Percentiles rank a stretch among this genome's conserved stretches.
Evolutionary conservation across 23 red algal species (phyloP).

Genomic region (Cyanidiococcus yangmingshanensis): DNA sequence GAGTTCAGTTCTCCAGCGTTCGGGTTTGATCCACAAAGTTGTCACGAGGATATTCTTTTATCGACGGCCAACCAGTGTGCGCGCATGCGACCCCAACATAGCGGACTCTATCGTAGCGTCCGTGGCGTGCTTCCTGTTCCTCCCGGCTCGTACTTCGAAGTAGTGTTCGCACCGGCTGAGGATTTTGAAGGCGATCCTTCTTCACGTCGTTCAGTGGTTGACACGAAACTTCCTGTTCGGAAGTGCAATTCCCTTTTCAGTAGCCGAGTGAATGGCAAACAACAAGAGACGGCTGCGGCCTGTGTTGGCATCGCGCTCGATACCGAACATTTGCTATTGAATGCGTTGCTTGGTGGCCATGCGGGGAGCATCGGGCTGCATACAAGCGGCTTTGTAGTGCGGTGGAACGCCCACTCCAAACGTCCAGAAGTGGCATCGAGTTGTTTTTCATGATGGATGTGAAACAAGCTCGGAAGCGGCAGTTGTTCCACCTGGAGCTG

Average conservation of each 20-base stretch:
- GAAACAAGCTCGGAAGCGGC: not conserved
- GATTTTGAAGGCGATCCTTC: not conserved
- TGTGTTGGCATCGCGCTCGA: not conserved
- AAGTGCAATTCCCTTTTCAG: not conserved
- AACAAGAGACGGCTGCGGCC: not conserved
- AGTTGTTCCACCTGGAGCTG: not conserved
- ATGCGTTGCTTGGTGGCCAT: not conserved
- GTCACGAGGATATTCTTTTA: conserved; percentile 79
- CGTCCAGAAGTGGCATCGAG: not conserved
- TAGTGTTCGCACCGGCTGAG: conserved; percentile 48
- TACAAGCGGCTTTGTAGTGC: not conserved
- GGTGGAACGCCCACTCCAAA: not conserved
- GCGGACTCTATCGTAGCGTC: conserved; percentile 70
- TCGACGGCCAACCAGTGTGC: conserved; percentile 73
- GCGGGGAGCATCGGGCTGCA: not conserved
- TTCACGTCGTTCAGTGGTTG: not conserved
- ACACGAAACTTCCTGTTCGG: not conserved
- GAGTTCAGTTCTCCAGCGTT: conserved; percentile 56
- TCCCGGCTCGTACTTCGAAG: conserved; percentile 56
- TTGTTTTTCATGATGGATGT: not conserved
- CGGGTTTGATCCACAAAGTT: conserved; percentile 73
- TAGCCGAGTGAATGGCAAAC: not conserved
- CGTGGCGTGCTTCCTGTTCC: conserved; percentile 39
- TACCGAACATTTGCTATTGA: not conserved
- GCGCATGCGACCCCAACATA: conserved; percentile 42